Evolutionary conservation across 441 rosid species (phyloP).

Genomic region (Pelargonium australe): DNA sequence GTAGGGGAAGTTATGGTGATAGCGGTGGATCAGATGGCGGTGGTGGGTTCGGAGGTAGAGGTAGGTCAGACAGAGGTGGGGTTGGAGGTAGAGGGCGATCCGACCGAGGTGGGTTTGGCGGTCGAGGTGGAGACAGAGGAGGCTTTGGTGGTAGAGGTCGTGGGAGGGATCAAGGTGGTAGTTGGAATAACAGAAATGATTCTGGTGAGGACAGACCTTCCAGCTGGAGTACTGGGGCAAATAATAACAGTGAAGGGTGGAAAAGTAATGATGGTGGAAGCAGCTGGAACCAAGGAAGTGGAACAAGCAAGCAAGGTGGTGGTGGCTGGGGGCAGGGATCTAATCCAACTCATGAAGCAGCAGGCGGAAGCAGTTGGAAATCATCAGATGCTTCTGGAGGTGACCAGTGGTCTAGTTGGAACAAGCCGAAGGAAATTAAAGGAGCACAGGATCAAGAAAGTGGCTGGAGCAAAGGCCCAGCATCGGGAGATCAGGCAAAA

Average conservation of each 20-base stretch:
- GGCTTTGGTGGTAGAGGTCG: constrained; percentile 32
- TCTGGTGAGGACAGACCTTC: constrained; percentile 30
- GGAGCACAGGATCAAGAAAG: constrained; percentile 4
- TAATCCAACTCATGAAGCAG: neutral
- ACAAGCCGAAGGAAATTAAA: constrained; percentile 1
- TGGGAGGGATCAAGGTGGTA: constrained; percentile 30
- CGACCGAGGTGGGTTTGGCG: too few species aligned
- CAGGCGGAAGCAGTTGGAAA: constrained; percentile 15
- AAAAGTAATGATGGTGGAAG: constrained; percentile 23
- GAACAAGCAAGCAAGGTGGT: constrained; percentile 14
- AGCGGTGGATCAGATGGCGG: constrained; percentile 17
- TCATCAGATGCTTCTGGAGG: constrained; percentile 8
- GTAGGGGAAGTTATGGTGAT: neutral
- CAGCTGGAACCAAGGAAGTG: constrained; percentile 20
- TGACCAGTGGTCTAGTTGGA: constrained; percentile 20
- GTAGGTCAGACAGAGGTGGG: too few species aligned
- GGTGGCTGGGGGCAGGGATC: constrained; percentile 23
- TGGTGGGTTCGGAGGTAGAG: constrained; percentile 21
- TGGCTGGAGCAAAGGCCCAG: constrained; percentile 19
- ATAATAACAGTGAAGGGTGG: constrained; percentile 25
- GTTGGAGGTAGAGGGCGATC: too few species aligned
- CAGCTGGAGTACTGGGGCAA: constrained; percentile 35
- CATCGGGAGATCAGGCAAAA: constrained; percentile 18
- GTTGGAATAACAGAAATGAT: constrained; percentile 27
- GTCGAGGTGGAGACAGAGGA: constrained; percentile 11